These are phyloP conservation scores for Tetrahymena malaccensis DNA, from an alignment of 73 alveolate genomes.

Conservation along the genomic window DNA sequence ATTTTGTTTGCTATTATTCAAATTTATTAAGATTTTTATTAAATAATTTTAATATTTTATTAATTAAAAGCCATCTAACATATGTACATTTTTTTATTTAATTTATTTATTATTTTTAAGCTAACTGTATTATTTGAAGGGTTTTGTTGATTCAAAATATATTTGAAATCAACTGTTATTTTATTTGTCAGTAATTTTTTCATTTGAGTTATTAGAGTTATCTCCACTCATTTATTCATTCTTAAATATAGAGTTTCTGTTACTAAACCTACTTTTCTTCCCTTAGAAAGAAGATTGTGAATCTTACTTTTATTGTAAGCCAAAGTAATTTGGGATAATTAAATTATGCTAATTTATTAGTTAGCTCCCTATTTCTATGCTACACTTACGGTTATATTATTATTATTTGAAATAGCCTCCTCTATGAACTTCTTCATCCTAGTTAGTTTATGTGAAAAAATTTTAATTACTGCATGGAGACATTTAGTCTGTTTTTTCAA, in stretches of 20 bases:
- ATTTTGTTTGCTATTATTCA: too few species aligned
- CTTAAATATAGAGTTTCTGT: neutral
- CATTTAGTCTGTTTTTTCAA: neutral
- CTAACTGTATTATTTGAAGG: too few species aligned
- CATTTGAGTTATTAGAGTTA: neutral
- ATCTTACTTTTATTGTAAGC: neutral
- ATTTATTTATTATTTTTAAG: too few species aligned
- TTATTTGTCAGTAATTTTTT: too few species aligned
- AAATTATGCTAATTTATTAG: neutral
- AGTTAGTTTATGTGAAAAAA: neutral
- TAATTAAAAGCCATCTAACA: too few species aligned
- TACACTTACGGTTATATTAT: neutral
- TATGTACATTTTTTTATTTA: too few species aligned
- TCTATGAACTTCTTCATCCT: neutral
- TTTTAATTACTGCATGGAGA: neutral
- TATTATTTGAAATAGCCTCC: neutral
- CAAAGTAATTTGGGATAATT: neutral
- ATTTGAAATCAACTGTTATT: too few species aligned
- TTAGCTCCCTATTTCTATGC: neutral
- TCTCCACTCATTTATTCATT: neutral
- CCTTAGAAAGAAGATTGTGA: neutral
- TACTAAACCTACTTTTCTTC: neutral
- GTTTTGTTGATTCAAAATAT: too few species aligned
- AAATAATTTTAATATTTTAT: too few species aligned
- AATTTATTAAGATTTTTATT: too few species aligned